Conservation (phyloP, 495 filamentous ascomycete species). For the Aspergillus conjunctus region DNA sequence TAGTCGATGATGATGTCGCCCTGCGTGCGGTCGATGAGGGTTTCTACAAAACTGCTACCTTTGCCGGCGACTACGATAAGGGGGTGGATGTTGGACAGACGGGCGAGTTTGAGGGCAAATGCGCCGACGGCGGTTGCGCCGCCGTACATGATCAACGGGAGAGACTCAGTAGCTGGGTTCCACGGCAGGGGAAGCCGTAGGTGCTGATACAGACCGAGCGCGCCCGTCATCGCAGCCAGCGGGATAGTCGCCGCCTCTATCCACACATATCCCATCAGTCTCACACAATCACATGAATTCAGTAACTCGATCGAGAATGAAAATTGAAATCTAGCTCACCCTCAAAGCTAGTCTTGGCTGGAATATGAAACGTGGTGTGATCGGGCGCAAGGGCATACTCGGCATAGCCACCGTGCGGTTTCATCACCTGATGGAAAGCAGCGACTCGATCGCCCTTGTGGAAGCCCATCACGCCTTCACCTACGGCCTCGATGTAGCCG, state of each 20-base stretch:
- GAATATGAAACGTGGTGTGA: constrained; percentile 70
- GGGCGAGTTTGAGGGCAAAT: constrained; percentile 61
- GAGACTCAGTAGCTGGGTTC: constrained; percentile 42
- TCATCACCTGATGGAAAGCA: constrained; percentile 64
- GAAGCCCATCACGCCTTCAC: constrained; percentile 60
- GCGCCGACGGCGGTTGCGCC: constrained; percentile 63
- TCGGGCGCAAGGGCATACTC: constrained; percentile 68
- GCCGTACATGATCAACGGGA: constrained; percentile 63
- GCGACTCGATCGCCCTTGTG: constrained; percentile 66
- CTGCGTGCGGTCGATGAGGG: constrained; percentile 57
- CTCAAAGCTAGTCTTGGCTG: constrained; percentile 62
- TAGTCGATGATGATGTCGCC: constrained; percentile 72
- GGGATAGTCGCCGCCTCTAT: constrained; percentile 65
- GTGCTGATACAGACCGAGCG: constrained; percentile 57
- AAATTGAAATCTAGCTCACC: constrained; percentile 13
- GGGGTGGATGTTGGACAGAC: constrained; percentile 64
- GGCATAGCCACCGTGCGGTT: constrained; percentile 61
- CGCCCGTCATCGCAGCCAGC: constrained; percentile 69
- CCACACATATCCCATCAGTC: neutral
- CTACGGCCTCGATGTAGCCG: constrained; percentile 61
- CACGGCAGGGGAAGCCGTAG: constrained; percentile 64
- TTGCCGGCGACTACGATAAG: constrained; percentile 64
- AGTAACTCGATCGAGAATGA: too few species aligned
- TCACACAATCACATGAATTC: too few species aligned
- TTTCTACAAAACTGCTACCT: constrained; percentile 53